phyloP scores from a whole-genome alignment of 2,329 filamentous ascomycete genomes.

The Botrytis fragariae region DNA sequence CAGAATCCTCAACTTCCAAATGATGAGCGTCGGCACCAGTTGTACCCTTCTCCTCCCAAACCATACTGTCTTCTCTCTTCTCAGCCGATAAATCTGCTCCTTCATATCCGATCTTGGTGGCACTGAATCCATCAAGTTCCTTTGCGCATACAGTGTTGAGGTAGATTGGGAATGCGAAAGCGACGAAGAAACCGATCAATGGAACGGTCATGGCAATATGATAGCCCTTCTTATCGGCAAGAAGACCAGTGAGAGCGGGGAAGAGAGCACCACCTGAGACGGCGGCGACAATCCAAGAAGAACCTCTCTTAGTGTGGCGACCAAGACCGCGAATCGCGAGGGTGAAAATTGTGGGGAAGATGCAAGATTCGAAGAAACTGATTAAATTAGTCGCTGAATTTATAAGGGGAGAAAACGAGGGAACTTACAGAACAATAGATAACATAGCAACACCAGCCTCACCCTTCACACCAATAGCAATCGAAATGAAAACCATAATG shows the following conservation, averaged over 20 bases:
- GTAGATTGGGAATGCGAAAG: slow-evolving; percentile 40
- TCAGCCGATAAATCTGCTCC: slow-evolving; percentile 19
- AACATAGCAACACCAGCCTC: slow-evolving; percentile 58
- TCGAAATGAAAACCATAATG: slow-evolving; percentile 53
- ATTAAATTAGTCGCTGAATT: not conserved
- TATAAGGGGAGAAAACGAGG: no score
- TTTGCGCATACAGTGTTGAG: slow-evolving; percentile 37
- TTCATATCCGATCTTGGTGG: slow-evolving; percentile 39
- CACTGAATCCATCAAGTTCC: slow-evolving; percentile 40
- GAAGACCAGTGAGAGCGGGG: slow-evolving; percentile 27
- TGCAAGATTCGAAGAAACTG: slow-evolving; percentile 69
- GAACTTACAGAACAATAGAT: slow-evolving; percentile 56
- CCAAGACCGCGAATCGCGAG: slow-evolving; percentile 78
- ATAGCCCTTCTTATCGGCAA: slow-evolving; percentile 19
- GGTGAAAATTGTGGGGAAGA: slow-evolving; percentile 80
- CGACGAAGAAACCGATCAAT: slow-evolving; percentile 38
- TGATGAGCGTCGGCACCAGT: not conserved
- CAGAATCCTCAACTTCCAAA: not conserved
- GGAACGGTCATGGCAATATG: slow-evolving; percentile 37
- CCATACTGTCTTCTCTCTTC: not conserved
- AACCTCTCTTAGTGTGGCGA: slow-evolving; percentile 73
- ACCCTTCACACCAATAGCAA: slow-evolving; percentile 42
- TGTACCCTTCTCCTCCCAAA: slow-evolving; percentile 15
- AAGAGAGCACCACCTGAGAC: slow-evolving; percentile 34
- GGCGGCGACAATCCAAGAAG: slow-evolving; percentile 65